Conservation (phyloP, 805 yeast genomes). For the Candida qinlingensis region DNA sequence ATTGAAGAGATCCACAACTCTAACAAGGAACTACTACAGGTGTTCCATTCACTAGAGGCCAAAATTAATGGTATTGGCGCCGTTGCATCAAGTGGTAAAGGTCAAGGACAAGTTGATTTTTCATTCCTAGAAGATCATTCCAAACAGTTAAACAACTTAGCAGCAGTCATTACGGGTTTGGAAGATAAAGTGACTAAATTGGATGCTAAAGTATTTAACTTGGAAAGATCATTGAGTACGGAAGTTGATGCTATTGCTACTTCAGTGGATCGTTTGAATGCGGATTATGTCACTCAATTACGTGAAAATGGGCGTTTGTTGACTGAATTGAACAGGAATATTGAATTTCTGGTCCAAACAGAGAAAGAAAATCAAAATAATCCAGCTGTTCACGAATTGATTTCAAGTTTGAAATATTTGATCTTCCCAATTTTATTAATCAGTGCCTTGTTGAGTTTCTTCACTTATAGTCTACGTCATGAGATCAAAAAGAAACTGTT, state of each 20-base stretch:
- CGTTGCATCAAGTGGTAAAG: slow-evolving; percentile 6
- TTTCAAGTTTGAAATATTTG: slow-evolving; percentile 23
- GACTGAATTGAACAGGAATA: slow-evolving; percentile 14
- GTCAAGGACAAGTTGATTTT: slow-evolving; percentile 14
- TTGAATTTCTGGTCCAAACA: slow-evolving; percentile 18
- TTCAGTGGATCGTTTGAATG: slow-evolving; percentile 14
- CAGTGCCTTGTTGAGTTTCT: slow-evolving; percentile 34
- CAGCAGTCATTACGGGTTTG: neutral
- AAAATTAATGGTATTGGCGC: slow-evolving; percentile 12
- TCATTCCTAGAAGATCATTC: slow-evolving; percentile 18
- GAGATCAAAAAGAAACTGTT: slow-evolving; percentile 59
- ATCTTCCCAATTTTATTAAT: slow-evolving; percentile 22
- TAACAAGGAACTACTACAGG: slow-evolving; percentile 15
- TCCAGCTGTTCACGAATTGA: slow-evolving; percentile 20
- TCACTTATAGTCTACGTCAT: slow-evolving; percentile 50
- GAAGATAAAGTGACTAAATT: slow-evolving; percentile 3
- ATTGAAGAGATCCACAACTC: slow-evolving; percentile 14
- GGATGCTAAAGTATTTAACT: slow-evolving; percentile 6
- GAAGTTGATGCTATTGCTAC: slow-evolving; percentile 2
- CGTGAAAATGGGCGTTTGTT: slow-evolving; percentile 21
- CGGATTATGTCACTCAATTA: slow-evolving; percentile 20
- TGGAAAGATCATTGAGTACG: slow-evolving; percentile 6
- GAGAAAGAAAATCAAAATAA: slow-evolving; percentile 21
- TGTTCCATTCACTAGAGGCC: slow-evolving; percentile 13
- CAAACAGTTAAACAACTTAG: slow-evolving; percentile 11